A percentile compares a stretch with the other conserved stretches of the same genome.
These are phyloP conservation scores for Termitomyces sp. DNA, from an alignment of 768 basidiomycete genomes.

Conservation along the genomic window DNA sequence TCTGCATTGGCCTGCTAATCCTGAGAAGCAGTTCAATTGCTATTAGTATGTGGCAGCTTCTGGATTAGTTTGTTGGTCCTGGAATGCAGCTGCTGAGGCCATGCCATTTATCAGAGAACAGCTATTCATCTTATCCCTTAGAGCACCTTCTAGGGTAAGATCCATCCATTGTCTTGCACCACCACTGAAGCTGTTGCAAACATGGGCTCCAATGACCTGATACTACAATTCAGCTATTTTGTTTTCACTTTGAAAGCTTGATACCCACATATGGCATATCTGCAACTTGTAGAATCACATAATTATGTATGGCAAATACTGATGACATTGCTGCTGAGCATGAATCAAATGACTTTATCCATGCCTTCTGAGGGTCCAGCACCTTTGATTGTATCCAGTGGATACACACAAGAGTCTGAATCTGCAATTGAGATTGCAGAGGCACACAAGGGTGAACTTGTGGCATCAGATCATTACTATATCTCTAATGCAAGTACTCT, in stretches of 20 bases:
- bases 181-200: conserved; percentile 20
- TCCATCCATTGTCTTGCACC: background rate
- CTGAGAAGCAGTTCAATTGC: too few species aligned
- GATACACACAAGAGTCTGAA: conserved; percentile 36
- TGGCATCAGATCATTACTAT: conserved; percentile 29
- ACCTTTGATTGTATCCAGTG: conserved; percentile 40
- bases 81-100: too few species aligned
- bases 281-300: conserved; percentile 47
- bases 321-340: conserved; percentile 10
- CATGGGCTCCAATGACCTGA: conserved; percentile 53
- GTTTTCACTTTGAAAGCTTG: conserved; percentile 33
- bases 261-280: conserved; percentile 47
- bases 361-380: conserved; percentile 43
- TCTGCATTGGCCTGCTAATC: too few species aligned
- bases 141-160: conserved; percentile 21
- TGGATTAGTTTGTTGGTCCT: too few species aligned
- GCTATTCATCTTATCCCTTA: conserved; percentile 60
- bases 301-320: conserved; percentile 9
- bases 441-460: conserved; percentile 21
- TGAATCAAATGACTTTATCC: conserved; percentile 42
- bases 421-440: conserved; percentile 30
- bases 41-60: too few species aligned
- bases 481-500: conserved; percentile 27
- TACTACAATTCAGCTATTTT: conserved; percentile 53
- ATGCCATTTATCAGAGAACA: conserved; percentile 28